phyloP scores from a whole-genome alignment of 2,329 filamentous ascomycete genomes.

The Phaeosphaeria sp. region DNA sequence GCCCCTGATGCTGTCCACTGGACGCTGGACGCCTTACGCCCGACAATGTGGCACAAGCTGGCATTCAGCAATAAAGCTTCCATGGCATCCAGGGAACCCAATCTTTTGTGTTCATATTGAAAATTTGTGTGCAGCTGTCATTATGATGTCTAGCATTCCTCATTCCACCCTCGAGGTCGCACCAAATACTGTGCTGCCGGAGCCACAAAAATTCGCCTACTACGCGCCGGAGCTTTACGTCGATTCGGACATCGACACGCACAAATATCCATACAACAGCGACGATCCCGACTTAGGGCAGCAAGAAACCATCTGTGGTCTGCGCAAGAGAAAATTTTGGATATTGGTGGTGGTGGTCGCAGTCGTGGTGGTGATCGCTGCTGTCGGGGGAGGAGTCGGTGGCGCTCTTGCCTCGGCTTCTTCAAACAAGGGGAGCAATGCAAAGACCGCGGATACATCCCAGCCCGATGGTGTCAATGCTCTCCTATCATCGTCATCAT shows the following conservation, averaged over 20 bases:
- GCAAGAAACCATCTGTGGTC: conserved; percentile 10
- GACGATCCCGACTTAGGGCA: neutral
- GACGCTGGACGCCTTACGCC: too few relatives aligned
- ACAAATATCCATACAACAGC: neutral
- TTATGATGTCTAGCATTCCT: neutral
- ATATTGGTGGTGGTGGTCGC: conserved; percentile 11
- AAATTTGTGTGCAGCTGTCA: neutral
- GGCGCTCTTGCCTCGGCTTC: conserved; percentile 13
- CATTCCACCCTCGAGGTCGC: neutral
- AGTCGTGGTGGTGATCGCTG: conserved; percentile 11
- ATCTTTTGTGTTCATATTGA: too few relatives aligned
- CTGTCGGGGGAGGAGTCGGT: conserved; percentile 19
- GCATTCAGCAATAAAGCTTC: too few relatives aligned
- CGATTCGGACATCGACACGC: conserved; percentile 8
- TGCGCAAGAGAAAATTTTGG: conserved; percentile 16
- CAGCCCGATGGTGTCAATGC: too few relatives aligned
- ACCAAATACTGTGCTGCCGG: neutral
- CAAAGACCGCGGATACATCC: conserved; percentile 4
- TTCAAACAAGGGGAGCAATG: too few relatives aligned
- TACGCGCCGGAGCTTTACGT: neutral
- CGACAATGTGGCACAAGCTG: too few relatives aligned
- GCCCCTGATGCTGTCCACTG: too few relatives aligned
- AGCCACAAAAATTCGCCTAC: neutral
- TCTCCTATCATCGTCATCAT: conserved; percentile 1
- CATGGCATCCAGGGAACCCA: too few relatives aligned